Evolutionary conservation across 1,284 basidiomycete species (phyloP), one percentile per base, ranked within the genome.

Genomic region (Pholiota adiposa): DNA sequence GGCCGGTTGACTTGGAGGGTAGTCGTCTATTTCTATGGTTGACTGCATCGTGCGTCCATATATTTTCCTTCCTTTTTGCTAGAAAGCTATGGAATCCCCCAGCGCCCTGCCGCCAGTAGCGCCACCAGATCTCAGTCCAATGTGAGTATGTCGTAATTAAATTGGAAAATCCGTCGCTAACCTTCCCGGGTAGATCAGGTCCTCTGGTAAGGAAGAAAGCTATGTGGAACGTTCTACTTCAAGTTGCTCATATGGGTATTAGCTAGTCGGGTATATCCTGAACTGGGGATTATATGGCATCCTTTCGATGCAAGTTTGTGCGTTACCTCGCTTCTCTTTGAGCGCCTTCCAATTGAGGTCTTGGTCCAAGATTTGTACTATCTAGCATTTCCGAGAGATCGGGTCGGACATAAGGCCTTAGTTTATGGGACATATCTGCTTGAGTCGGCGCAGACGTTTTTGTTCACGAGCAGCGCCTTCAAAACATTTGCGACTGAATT

Each of bases 201-300:
- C 56, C 56, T 52, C 40, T 58, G 40, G 56, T 58, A 48, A 33
- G 56, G 16, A 31, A 16, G 16, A 11, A 40, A 58, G 12, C 12
- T 29, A n/a, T 7, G 8, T 9, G 27, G 19, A 23, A n/a, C 16
- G 36, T 19, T 54, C 21, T n/a, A 3, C 7, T 27, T 52, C 6
- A 19, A n/a, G n/a, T n/a, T n/a, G n/a, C 29, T 48, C 12, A 51
- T 19, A 23, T 18, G 7, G 23, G 25, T 25, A 46, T 16, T 19
- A 67, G 66, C 57, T 67, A 8, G 57, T 67, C 9, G 64, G 66
- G n/a, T 60, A 67, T 36, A 59, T 65, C 23, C 49, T 67, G 21
- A 64, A 65, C 50, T 67, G 66, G 66, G 66, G 64, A 1, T 49
- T 67, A 4, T 64, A 61, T 53, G 66, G 66, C 4, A 58, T 62